Evolutionary conservation across 169 alveolate genomes (phyloP).

Genomic region (Cryptosporidium sp.): DNA sequence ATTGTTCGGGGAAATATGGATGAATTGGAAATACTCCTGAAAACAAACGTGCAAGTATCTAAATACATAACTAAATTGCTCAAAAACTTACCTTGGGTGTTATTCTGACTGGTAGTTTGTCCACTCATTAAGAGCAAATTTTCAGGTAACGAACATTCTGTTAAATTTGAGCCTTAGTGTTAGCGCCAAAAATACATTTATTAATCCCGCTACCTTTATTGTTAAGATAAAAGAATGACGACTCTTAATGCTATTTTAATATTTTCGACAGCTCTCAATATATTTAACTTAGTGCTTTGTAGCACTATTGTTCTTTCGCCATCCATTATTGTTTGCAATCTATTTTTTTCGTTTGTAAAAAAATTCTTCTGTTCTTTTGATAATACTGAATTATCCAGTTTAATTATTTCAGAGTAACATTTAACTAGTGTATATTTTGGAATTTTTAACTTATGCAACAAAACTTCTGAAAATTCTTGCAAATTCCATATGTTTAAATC

Average conservation of each 20-base stretch:
- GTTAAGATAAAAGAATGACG: neutral
- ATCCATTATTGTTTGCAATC: conserved; percentile 19
- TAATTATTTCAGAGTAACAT: conserved; percentile 37
- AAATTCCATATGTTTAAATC: neutral
- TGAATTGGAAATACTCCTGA: conserved; percentile 48
- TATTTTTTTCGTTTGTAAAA: neutral
- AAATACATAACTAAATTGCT: neutral
- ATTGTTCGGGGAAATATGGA: conserved; percentile 14
- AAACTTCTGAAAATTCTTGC: conserved; percentile 3
- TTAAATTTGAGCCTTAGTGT: neutral
- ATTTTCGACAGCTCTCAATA: neutral
- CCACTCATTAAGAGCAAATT: neutral
- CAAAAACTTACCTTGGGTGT: conserved; percentile 2
- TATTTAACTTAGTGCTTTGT: neutral
- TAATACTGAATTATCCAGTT: neutral
- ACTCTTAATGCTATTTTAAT: conserved; percentile 11
- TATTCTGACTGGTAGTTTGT: neutral
- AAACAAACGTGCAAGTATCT: neutral
- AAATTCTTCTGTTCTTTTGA: conserved; percentile 1
- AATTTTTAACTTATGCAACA: conserved; percentile 9
- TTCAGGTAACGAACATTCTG: neutral
- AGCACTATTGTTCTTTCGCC: conserved; percentile 13
- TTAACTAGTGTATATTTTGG: conserved; percentile 9
- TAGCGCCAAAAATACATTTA: neutral
- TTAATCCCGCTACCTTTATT: neutral